Evolutionary conservation across 768 basidiomycete genomes (phyloP).

Genomic region (Suillus luteus): DNA sequence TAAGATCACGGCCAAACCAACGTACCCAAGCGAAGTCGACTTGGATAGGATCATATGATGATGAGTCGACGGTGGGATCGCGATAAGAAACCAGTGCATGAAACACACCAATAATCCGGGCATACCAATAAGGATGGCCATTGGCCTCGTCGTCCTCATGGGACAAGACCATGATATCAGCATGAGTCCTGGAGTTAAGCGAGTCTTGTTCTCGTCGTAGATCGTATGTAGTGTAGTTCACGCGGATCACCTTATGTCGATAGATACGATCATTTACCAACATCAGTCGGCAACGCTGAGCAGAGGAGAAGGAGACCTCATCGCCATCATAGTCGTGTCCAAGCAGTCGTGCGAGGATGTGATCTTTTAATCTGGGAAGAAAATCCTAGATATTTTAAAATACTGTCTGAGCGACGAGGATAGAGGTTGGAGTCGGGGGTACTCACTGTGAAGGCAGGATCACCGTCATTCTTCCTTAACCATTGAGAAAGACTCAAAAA

Average conservation of each 20-base stretch:
- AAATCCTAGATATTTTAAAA: conserved; percentile 18
- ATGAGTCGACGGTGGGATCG: background rate
- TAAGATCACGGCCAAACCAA: conserved; percentile 37
- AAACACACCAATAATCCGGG: background rate
- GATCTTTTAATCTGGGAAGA: conserved; percentile 20
- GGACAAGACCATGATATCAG: background rate
- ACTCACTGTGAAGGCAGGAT: background rate
- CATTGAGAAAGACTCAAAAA: background rate
- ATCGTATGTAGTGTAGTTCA: conserved; percentile 32
- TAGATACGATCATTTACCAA: conserved; percentile 29
- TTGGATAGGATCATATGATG: conserved; percentile 22
- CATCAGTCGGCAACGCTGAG: conserved; percentile 23
- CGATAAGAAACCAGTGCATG: background rate
- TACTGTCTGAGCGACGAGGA: no score
- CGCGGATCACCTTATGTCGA: conserved; percentile 16
- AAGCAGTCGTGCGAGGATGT: conserved; percentile 17
- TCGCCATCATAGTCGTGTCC: conserved; percentile 28
- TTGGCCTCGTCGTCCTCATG: conserved; percentile 12
- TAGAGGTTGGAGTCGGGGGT: background rate
- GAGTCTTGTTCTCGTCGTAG: conserved; percentile 36
- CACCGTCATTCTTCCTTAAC: background rate
- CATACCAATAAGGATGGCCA: conserved; percentile 42
- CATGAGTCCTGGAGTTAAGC: conserved; percentile 38
- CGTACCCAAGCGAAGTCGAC: conserved; percentile 46
- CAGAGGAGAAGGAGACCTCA: conserved; percentile 21